Evolutionary conservation across 2,329 filamentous ascomycete genomes (phyloP).

Genomic region (Ophiostoma populinum): DNA sequence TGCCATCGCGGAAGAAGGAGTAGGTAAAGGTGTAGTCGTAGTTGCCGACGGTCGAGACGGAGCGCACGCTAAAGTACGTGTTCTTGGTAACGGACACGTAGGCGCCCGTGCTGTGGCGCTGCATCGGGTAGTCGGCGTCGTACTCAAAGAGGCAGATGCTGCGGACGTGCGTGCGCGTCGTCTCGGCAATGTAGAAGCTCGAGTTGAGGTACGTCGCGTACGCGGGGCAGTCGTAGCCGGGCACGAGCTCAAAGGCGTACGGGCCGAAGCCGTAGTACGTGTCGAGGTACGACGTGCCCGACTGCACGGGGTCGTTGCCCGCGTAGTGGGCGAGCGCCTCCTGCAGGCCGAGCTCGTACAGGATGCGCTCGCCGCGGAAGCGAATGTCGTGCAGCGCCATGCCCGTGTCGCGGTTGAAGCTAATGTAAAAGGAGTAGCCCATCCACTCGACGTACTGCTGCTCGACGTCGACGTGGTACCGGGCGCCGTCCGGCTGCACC

Average conservation of each 20-base stretch:
- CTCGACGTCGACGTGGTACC: conserved; percentile 25
- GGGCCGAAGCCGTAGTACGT: conserved; percentile 29
- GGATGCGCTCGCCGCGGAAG: conserved; percentile 34
- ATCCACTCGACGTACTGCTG: conserved; percentile 32
- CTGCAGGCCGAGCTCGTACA: conserved; percentile 38
- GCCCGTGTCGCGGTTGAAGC: conserved; percentile 29
- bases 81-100: conserved; percentile 30
- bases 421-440: conserved; percentile 34
- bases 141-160: conserved; percentile 40
- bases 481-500: conserved; percentile 21
- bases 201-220: conserved; percentile 32
- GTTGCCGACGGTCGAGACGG: conserved; percentile 33
- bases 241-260: conserved; percentile 25
- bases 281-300: conserved; percentile 29
- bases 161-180: conserved; percentile 26
- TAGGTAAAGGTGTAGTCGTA: conserved; percentile 37
- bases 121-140: conserved; percentile 29
- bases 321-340: conserved; percentile 37
- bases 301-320: conserved; percentile 28
- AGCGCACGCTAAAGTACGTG: conserved; percentile 27
- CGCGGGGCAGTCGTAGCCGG: conserved; percentile 33
- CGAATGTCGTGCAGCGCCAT: conserved; percentile 32
- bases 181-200: conserved; percentile 25
- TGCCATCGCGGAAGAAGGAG: conserved; percentile 32
- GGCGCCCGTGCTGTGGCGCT: conserved; percentile 25